Evolutionary conservation across 1,284 basidiomycete species (phyloP), one percentile per base, ranked within the genome.

Genomic region (Cystobasidiaceae sp.): DNA sequence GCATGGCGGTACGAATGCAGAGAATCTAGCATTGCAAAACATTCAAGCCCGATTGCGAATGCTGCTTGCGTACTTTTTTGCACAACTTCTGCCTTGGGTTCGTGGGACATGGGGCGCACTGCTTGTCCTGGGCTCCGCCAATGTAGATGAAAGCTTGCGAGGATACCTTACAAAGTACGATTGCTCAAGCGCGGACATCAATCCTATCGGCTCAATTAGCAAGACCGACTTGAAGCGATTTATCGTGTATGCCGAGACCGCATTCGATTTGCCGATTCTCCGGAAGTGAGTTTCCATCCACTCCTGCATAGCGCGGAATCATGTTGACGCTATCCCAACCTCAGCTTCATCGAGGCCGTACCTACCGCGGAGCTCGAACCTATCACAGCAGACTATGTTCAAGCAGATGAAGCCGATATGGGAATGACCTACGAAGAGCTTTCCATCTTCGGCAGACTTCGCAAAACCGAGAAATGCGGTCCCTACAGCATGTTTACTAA

Each of bases 351-450:
- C 67, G 83, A 86, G 56, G 94, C 96, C 1, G 83, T 89, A 0
- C 96, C 94, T 2, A 96, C 93, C 0, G 96, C 96, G 19, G 96
- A 99, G 75, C 82, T 99, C 2, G 93, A 98, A 74, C 96, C 96
- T 0, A 92, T 96, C 68, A 93, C 90, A 0, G 88, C 92, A 71
- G 87, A 84, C 7, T 96, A 96, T 74, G 88, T 96, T 4, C 96
- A 99, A 73, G 85, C 91, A 0, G 96, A 99, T 75, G 96, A 99
- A 82, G 90, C 86, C 49, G 61, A 57, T 30, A 62, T 48, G 58
- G 96, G 94, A 23, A 97, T 98, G 93, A 97, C 94, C 0, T 98
- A 98, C 76, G 90, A 98, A 73, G 94, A 98, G 74, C 83, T 99
- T 17, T 92, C 89, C 6, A 84, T 92, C 27, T 96, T 93, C 73